These are phyloP conservation scores for Dendrothele bispora DNA, from an alignment of 768 basidiomycete species.

Conservation along the genomic window DNA sequence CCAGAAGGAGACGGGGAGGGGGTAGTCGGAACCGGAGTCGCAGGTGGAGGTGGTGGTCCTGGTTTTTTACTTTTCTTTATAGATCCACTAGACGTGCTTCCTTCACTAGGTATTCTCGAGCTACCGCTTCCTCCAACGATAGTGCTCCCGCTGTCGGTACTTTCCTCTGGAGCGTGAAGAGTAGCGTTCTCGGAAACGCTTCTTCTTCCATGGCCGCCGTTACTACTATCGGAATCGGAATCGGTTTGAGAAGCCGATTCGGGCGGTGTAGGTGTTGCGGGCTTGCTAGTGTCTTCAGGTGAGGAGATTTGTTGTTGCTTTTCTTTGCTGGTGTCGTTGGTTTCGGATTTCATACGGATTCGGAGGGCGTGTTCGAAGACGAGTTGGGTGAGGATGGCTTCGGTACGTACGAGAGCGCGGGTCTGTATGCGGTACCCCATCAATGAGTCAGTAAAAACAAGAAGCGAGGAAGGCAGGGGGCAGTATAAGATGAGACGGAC, in stretches of 20 bases:
- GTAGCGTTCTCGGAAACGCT: not conserved
- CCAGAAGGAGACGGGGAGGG: too few species aligned
- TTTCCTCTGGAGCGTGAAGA: too few species aligned
- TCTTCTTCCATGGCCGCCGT: too few species aligned
- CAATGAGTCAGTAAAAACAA: not conserved
- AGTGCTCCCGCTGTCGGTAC: too few species aligned
- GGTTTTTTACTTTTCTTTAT: too few species aligned
- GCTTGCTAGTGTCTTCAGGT: too few species aligned
- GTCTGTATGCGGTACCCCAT: conserved; percentile 10
- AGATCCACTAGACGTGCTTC: too few species aligned
- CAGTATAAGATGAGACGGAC: conserved; percentile 20
- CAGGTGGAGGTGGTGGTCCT: too few species aligned
- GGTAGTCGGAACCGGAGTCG: too few species aligned
- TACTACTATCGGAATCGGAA: conserved; percentile 11
- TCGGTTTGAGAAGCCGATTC: conserved; percentile 3
- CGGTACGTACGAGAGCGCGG: conserved; percentile 19
- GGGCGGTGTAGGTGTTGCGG: conserved; percentile 3
- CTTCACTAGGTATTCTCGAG: too few species aligned
- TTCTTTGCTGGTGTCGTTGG: conserved; percentile 13
- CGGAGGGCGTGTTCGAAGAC: conserved; percentile 36
- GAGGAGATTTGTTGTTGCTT: too few species aligned
- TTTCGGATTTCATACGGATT: conserved; percentile 48
- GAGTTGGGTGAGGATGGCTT: conserved; percentile 22
- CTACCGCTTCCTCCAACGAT: too few species aligned
- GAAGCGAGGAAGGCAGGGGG: not conserved